phyloP scores from a whole-genome alignment of 75 land plant species.

The Cryptomeria japonica region DNA sequence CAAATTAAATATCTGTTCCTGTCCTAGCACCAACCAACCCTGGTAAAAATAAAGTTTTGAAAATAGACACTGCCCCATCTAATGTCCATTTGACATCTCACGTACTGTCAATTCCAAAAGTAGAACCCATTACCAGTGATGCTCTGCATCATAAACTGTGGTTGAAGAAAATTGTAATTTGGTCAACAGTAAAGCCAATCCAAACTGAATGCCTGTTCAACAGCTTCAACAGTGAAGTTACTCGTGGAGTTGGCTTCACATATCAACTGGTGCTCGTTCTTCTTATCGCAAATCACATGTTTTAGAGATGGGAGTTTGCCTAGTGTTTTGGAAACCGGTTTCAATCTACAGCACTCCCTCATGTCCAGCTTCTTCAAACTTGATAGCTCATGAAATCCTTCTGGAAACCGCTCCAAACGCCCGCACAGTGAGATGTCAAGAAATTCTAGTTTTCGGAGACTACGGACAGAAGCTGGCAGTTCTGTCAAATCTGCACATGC shows the following conservation, averaged over 20 bases:
- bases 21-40: too few species aligned
- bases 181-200: not conserved
- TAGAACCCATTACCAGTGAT: too few species aligned
- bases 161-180: too few species aligned
- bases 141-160: too few species aligned
- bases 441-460: not conserved
- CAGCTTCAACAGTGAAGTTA: not conserved
- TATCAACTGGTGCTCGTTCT: not conserved
- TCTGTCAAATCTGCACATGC: not conserved
- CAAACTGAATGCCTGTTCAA: not conserved
- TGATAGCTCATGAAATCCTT: not conserved
- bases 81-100: too few species aligned
- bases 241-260: too few species aligned
- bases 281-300: not conserved
- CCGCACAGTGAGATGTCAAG: not conserved
- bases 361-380: not conserved
- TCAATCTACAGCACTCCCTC: constrained; percentile 1
- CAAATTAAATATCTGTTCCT: too few species aligned
- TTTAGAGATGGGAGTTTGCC: not conserved
- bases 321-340: not conserved
- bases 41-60: too few species aligned
- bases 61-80: too few species aligned
- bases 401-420: not conserved
- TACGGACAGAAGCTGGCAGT: not conserved
- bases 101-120: too few species aligned